These are phyloP conservation scores for Ophiosphaerella narmari DNA, from an alignment of 2,329 filamentous ascomycete species.

Conservation along the genomic window DNA sequence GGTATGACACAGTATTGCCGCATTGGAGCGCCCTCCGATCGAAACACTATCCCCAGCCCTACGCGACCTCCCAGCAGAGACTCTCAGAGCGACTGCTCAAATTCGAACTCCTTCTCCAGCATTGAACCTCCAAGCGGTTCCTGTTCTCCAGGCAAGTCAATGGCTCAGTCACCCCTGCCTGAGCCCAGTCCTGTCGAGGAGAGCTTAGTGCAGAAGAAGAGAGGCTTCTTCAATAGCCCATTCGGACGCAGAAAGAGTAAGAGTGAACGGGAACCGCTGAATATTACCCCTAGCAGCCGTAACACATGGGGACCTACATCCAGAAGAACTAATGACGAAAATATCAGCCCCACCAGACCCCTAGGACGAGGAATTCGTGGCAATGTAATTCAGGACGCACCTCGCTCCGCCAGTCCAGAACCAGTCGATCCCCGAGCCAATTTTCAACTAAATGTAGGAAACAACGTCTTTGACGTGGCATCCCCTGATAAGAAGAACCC, in stretches of 20 bases:
- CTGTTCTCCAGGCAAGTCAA: slow-evolving; percentile 71
- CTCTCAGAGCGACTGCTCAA: slow-evolving; percentile 88
- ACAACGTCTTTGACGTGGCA: slow-evolving; percentile 93
- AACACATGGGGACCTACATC: slow-evolving; percentile 59
- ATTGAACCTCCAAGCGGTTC: slow-evolving; percentile 77
- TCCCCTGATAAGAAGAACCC: slow-evolving; percentile 68
- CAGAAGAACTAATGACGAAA: slow-evolving; percentile 46
- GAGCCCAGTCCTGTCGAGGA: slow-evolving; percentile 35
- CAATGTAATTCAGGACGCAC: slow-evolving; percentile 35
- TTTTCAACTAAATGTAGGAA: slow-evolving; percentile 90
- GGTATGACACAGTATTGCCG: slow-evolving; percentile 98
- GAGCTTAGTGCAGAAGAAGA: slow-evolving; percentile 67
- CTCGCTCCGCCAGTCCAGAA: slow-evolving; percentile 60
- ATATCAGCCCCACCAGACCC: slow-evolving; percentile 51
- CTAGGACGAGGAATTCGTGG: slow-evolving; percentile 35
- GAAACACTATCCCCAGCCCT: slow-evolving; percentile 69
- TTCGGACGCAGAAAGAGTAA: slow-evolving; percentile 89
- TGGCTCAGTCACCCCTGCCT: slow-evolving; percentile 24
- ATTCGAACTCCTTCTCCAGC: slow-evolving; percentile 86
- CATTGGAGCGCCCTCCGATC: slow-evolving; percentile 71
- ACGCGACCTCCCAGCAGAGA: slow-evolving; percentile 82
- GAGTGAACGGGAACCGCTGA: slow-evolving; percentile 69
- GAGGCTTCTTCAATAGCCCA: slow-evolving; percentile 90
- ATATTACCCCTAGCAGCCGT: slow-evolving; percentile 48
- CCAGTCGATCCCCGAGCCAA: slow-evolving; percentile 91